phyloP scores from a whole-genome alignment of 1,284 basidiomycete species.

The Fomitopsis palustris region DNA sequence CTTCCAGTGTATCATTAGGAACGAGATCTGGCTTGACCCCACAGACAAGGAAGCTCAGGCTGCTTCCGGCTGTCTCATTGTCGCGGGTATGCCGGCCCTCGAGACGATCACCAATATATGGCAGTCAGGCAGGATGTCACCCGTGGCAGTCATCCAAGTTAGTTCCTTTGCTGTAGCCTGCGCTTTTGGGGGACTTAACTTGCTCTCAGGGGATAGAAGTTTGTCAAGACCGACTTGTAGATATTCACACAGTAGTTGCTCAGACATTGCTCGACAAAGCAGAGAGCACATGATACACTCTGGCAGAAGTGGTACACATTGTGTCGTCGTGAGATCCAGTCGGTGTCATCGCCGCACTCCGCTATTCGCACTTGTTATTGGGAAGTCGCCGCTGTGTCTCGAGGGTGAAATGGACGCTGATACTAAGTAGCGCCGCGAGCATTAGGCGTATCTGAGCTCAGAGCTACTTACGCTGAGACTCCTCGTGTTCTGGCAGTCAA shows the following conservation, averaged over 20 bases:
- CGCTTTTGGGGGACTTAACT: neutral
- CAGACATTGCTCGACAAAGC: slow-evolving; percentile 56
- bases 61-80: slow-evolving; percentile 61
- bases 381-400: too few relatives aligned
- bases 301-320: too few relatives aligned
- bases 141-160: slow-evolving; percentile 51
- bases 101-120: slow-evolving; percentile 80
- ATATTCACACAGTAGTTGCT: slow-evolving; percentile 72
- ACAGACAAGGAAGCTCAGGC: slow-evolving; percentile 59
- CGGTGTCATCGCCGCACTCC: neutral
- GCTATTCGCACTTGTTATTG: too few relatives aligned
- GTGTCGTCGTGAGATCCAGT: too few relatives aligned
- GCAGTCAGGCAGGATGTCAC: slow-evolving; percentile 67
- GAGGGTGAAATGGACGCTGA: too few relatives aligned
- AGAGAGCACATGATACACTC: slow-evolving; percentile 14
- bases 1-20: slow-evolving; percentile 49
- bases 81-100: slow-evolving; percentile 90
- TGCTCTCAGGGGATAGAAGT: slow-evolving; percentile 55
- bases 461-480: too few relatives aligned
- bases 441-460: too few relatives aligned
- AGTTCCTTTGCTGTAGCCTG: slow-evolving; percentile 20
- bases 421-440: too few relatives aligned
- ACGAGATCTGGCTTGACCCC: slow-evolving; percentile 76
- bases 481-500: neutral
- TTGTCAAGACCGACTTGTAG: slow-evolving; percentile 65